These are phyloP conservation scores for Pistacia vera DNA, from an alignment of 345 rosid genomes.

Conservation along the genomic window DNA sequence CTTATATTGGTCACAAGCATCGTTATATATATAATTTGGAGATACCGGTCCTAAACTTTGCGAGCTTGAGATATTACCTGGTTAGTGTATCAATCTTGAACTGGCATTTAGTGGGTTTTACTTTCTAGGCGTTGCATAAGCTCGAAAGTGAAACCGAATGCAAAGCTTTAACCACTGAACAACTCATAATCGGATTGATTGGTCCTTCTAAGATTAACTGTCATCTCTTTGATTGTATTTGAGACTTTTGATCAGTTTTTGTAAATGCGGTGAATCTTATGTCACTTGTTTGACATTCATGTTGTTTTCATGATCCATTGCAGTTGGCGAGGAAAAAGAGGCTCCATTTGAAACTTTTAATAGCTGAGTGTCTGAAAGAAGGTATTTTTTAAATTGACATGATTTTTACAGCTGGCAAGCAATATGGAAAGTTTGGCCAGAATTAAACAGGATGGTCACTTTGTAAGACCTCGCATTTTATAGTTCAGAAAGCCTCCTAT, in stretches of 20 bases:
- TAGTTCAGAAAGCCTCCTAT: not conserved
- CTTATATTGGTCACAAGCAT: not conserved
- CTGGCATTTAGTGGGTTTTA: not conserved
- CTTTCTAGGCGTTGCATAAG: not conserved
- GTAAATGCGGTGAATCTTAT: not conserved
- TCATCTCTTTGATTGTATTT: too few relatives aligned
- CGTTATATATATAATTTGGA: not conserved
- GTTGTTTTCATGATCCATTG: conserved; percentile 27
- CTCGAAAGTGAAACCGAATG: not conserved
- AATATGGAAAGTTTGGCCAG: not conserved
- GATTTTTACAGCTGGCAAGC: not conserved
- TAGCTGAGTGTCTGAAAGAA: conserved; percentile 63
- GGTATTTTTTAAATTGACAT: conserved; percentile 36
- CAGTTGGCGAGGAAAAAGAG: conserved; percentile 75
- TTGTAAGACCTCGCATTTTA: not conserved
- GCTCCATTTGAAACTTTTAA: conserved; percentile 58
- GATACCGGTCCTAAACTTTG: not conserved
- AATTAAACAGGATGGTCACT: not conserved
- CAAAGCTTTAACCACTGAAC: not conserved
- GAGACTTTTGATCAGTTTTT: not conserved
- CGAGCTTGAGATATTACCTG: not conserved
- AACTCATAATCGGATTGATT: too few relatives aligned
- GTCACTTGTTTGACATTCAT: not conserved
- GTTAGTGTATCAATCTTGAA: not conserved
- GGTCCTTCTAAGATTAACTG: not conserved